These are phyloP conservation scores for Iris pallida DNA, from an alignment of 116 monocot genomes.

Conservation along the genomic window DNA sequence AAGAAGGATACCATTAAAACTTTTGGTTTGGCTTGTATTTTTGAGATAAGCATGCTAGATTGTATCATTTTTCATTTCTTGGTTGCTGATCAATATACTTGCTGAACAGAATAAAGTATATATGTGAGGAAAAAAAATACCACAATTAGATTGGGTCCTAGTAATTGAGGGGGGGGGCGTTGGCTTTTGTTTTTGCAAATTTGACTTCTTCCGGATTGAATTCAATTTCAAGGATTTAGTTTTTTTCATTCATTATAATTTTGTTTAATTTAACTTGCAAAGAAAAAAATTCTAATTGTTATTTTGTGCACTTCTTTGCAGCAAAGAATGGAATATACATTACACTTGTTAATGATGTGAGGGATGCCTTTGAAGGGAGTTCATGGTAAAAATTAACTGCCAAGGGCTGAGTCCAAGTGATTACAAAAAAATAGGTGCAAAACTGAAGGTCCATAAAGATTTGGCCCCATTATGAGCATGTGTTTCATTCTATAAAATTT, in stretches of 20 bases:
- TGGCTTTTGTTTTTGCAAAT: too few relatives aligned
- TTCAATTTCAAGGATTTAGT: not conserved
- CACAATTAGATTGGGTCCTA: too few relatives aligned
- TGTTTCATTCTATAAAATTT: too few relatives aligned
- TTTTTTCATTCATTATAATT: not conserved
- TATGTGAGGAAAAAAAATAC: too few relatives aligned
- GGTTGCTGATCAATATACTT: too few relatives aligned
- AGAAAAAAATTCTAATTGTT: not conserved
- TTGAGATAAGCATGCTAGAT: too few relatives aligned
- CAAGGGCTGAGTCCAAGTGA: conserved; percentile 80
- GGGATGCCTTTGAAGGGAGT: conserved; percentile 88
- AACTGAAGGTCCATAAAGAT: conserved; percentile 64
- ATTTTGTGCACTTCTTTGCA: conserved; percentile 27
- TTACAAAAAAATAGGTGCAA: conserved; percentile 93
- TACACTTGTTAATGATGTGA: conserved; percentile 85
- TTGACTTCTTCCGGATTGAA: not conserved
- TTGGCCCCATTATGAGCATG: not conserved
- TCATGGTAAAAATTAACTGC: conserved; percentile 83
- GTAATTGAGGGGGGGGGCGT: too few relatives aligned
- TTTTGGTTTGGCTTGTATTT: too few relatives aligned
- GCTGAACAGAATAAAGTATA: too few relatives aligned
- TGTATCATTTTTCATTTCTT: too few relatives aligned
- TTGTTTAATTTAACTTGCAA: not conserved
- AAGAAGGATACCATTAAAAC: too few relatives aligned
- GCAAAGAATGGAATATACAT: conserved; percentile 97